These are phyloP conservation scores for Aspergillus piperis DNA, from an alignment of 2,329 filamentous ascomycete species.

Conservation along the genomic window DNA sequence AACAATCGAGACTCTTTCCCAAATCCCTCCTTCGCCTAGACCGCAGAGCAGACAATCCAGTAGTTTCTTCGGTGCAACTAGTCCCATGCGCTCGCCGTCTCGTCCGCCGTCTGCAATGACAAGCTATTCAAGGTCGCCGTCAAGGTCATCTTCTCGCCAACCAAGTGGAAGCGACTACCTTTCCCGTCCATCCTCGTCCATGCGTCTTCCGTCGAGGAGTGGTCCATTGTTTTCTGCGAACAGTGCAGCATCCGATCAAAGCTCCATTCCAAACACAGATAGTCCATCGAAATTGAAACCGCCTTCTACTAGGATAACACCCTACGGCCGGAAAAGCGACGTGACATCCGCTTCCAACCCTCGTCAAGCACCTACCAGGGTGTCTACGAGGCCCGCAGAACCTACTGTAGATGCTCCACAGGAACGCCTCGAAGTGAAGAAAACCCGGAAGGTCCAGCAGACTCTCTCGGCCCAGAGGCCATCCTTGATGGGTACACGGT, in stretches of 20 bases:
- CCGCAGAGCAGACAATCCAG: constrained; percentile 66
- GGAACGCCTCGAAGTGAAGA: constrained; percentile 43
- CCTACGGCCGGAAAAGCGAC: constrained; percentile 46
- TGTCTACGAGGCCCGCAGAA: constrained; percentile 59
- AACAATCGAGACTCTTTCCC: constrained; percentile 80
- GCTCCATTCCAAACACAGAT: constrained; percentile 15
- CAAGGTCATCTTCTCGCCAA: constrained; percentile 50
- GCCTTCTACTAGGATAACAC: constrained; percentile 24
- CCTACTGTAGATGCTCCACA: constrained; percentile 30
- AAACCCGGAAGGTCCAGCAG: constrained; percentile 38
- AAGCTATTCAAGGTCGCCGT: constrained; percentile 43
- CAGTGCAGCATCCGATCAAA: constrained; percentile 19
- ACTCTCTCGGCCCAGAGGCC: constrained; percentile 33
- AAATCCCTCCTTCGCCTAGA: constrained; percentile 75
- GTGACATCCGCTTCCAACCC: constrained; percentile 50
- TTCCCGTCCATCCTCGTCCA: constrained; percentile 32
- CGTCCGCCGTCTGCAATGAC: constrained; percentile 64
- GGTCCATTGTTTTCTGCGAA: constrained; percentile 31
- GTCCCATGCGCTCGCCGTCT: constrained; percentile 62
- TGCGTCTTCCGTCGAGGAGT: constrained; percentile 37
- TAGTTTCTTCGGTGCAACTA: constrained; percentile 70
- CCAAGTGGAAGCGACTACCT: constrained; percentile 57
- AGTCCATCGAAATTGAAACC: constrained; percentile 28
- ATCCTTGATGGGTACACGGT: constrained; percentile 34
- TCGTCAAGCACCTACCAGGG: constrained; percentile 55